These are phyloP conservation scores for Actinomortierella wolfii DNA, from an alignment of 371 early-diverging fungal species.

Conservation along the genomic window DNA sequence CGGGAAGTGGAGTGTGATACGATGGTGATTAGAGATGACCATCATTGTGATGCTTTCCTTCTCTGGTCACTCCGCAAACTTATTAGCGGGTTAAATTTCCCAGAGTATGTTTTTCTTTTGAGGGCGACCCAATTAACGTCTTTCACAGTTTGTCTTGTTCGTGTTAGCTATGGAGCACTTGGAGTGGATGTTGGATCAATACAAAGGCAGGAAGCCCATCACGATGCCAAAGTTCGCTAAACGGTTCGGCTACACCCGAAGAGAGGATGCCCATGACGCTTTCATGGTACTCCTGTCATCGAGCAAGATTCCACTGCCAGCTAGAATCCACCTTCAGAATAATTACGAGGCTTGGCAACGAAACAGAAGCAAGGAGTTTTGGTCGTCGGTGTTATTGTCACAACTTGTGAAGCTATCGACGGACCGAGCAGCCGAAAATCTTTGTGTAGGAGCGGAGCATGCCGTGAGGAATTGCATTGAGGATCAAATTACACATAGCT, in stretches of 20 bases:
- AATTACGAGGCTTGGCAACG: constrained; percentile 10
- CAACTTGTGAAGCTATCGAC: constrained; percentile 13
- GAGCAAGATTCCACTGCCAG: constrained; percentile 6
- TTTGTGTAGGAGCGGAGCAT: constrained; percentile 15
- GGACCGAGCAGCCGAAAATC: constrained; percentile 6
- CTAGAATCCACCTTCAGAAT: constrained; percentile 4
- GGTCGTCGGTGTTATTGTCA: constrained; percentile 13
- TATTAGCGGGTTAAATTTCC: constrained; percentile 2
- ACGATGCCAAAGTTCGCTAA: constrained; percentile 12
- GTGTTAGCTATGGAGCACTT: constrained; percentile 2
- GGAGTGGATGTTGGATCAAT: constrained; percentile 7
- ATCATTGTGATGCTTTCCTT: constrained; percentile 15
- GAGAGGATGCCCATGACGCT: constrained; percentile 15
- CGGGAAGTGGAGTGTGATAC: constrained; percentile 18
- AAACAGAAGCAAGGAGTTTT: constrained; percentile 12
- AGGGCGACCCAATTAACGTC: constrained; percentile 3
- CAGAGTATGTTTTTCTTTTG: neutral
- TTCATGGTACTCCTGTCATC: constrained; percentile 10
- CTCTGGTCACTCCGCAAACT: constrained; percentile 7
- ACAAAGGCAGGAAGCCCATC: constrained; percentile 7
- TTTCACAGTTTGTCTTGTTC: constrained; percentile 1
- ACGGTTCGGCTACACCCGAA: constrained; percentile 8
- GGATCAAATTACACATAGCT: constrained; percentile 2
- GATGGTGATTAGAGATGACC: constrained; percentile 15
- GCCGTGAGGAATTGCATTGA: constrained; percentile 1